Conservation (phyloP, 2,329 filamentous ascomycete genomes). For the Periconia sp. region DNA sequence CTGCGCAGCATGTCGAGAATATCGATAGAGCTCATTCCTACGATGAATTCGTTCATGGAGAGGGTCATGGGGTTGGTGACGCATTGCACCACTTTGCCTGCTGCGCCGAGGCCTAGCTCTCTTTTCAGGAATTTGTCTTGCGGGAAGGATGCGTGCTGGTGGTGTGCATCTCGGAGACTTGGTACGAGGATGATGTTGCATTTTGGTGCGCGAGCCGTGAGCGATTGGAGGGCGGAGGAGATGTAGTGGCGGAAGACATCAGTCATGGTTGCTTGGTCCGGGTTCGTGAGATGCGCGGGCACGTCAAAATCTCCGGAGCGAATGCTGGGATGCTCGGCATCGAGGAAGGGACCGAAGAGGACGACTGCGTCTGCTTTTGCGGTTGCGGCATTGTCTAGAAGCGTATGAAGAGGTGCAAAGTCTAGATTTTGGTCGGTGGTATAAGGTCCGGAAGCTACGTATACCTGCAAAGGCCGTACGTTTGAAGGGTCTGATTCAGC, state of each 20-base stretch:
- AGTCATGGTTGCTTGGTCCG: conserved; percentile 76
- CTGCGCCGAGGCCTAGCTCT: conserved; percentile 70
- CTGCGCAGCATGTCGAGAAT: conserved; percentile 77
- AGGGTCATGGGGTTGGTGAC: conserved; percentile 91
- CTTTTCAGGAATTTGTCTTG: conserved; percentile 69
- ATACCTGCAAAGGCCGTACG: conserved; percentile 68
- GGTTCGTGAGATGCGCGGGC: conserved; percentile 45
- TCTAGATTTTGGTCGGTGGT: conserved; percentile 90
- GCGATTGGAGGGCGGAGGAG: conserved; percentile 69
- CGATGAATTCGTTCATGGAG: conserved; percentile 80
- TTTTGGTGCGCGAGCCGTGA: conserved; percentile 70
- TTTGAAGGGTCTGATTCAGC: conserved; percentile 55
- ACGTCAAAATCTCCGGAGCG: conserved; percentile 56
- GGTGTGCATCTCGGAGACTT: conserved; percentile 78
- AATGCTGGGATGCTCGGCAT: conserved; percentile 85
- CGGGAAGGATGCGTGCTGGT: conserved; percentile 85
- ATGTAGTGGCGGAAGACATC: conserved; percentile 84
- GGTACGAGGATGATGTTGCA: conserved; percentile 83
- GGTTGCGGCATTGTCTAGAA: conserved; percentile 77
- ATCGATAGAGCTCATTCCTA: conserved; percentile 84
- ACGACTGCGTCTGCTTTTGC: conserved; percentile 77
- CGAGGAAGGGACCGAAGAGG: conserved; percentile 84
- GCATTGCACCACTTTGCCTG: conserved; percentile 67
- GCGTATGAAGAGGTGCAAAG: conserved; percentile 80
- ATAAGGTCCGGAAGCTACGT: conserved; percentile 85